Conservation (phyloP, 768 basidiomycete species). For the Mycena rebaudengoi region DNA sequence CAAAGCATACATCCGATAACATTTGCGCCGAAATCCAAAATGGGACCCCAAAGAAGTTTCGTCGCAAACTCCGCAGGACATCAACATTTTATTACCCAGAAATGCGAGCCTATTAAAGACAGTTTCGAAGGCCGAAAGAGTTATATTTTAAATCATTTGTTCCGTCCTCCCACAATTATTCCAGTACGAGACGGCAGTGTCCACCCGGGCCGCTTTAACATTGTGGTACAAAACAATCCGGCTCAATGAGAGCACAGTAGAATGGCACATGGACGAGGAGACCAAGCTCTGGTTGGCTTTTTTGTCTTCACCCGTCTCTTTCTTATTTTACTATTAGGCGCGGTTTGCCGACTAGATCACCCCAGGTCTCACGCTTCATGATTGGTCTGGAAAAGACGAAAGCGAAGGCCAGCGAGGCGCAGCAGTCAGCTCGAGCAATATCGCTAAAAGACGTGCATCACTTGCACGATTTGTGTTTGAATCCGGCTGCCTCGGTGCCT, state of each 20-base stretch:
- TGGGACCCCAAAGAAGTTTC: too few relatives aligned
- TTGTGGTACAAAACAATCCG: constrained; percentile 19
- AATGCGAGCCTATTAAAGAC: neutral
- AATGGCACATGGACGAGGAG: constrained; percentile 19
- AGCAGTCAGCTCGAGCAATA: constrained; percentile 29
- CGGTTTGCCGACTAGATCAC: constrained; percentile 29
- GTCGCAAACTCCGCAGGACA: too few relatives aligned
- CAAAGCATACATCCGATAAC: too few relatives aligned
- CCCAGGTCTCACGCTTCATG: constrained; percentile 30
- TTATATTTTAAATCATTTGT: neutral
- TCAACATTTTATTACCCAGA: too few relatives aligned
- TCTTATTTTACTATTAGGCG: constrained; percentile 1
- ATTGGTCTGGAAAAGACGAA: constrained; percentile 33
- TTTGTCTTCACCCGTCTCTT: neutral
- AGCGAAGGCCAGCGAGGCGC: constrained; percentile 27
- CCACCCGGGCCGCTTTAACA: constrained; percentile 23
- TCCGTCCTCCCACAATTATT: neutral
- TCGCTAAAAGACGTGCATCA: constrained; percentile 27
- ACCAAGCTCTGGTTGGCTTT: neutral
- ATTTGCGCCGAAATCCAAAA: too few relatives aligned
- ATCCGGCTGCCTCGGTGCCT: neutral
- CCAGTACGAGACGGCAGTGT: constrained; percentile 21
- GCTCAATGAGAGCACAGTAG: constrained; percentile 8
- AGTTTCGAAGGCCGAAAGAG: constrained; percentile 1
- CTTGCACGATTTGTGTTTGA: constrained; percentile 20